Evolutionary conservation across 495 filamentous ascomycete genomes (phyloP).

Genomic region (Venustampulla echinocandica): DNA sequence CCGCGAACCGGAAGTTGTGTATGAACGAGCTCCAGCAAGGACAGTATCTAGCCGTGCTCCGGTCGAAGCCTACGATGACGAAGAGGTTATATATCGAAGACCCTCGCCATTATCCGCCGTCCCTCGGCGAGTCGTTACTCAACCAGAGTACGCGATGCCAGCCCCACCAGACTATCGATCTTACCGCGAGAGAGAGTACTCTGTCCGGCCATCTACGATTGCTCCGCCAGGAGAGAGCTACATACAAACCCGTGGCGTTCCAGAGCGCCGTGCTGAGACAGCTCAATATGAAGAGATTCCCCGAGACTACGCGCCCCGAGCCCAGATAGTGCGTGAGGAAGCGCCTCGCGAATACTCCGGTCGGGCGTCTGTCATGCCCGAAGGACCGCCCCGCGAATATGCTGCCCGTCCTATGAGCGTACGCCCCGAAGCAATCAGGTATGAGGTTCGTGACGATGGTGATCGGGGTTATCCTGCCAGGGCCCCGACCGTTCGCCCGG

Average conservation of each 20-base stretch:
- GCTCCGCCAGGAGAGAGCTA: conserved; percentile 30
- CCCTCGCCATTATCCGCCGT: conserved; percentile 28
- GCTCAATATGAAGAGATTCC: conserved; percentile 22
- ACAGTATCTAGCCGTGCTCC: conserved; percentile 42
- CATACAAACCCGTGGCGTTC: conserved; percentile 28
- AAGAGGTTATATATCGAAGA: conserved; percentile 36
- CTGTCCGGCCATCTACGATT: conserved; percentile 28
- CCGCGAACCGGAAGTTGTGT: conserved; percentile 36
- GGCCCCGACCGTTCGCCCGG: conserved; percentile 32
- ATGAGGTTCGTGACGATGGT: conserved; percentile 36
- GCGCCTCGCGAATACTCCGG: conserved; percentile 36
- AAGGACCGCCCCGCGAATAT: conserved; percentile 36
- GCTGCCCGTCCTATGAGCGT: conserved; percentile 51
- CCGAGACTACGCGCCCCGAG: neutral
- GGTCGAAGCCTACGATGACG: conserved; percentile 37
- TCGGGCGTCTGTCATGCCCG: neutral
- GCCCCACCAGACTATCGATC: conserved; percentile 26
- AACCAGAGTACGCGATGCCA: conserved; percentile 37
- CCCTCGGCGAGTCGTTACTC: conserved; percentile 42
- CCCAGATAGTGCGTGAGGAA: neutral
- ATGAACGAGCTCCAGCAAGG: conserved; percentile 38
- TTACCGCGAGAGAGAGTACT: conserved; percentile 45
- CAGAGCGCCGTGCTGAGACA: conserved; percentile 25
- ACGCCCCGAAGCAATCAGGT: conserved; percentile 20
- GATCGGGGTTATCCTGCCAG: conserved; percentile 30